Base-by-base conservation (phyloP, 2,329 filamentous ascomycete genomes). In the Ampelomyces quisqualis region DNA sequence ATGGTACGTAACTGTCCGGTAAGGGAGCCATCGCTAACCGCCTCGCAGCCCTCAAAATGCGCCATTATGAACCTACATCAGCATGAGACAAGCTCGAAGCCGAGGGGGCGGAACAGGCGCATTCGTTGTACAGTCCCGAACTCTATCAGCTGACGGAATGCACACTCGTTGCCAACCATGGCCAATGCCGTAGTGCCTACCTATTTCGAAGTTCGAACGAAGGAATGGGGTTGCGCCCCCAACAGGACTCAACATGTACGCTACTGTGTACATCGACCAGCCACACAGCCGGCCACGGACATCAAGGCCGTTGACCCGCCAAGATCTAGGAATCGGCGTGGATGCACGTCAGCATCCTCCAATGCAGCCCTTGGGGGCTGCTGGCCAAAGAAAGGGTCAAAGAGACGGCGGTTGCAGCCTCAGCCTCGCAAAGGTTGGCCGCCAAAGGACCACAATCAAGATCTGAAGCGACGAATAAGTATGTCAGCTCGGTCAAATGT, bases 11-110 rank as follows among this genome's bases (percentile, higher is more conserved):
- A 39, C 30, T 6, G 22, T 36, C 40, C 51, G 50, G 51, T 49
- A 49, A 55, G 49, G 41, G 42, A 44, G 43, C 31, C 43, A 38
- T 24, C 24, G 34, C 37, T 24, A 45, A 37, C 43, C 43, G 48
- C 51, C 34, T 47, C 41, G 28, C 31, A 27, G 33, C 31, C 40
- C 38, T 18, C 30, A 24, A 28, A 28, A 28, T 30, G 38, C 27
- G 26, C 23, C 30, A 35, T 34, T 36, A 41, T 42, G 39, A 45
- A 41, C 35, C 38, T 18, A 41, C 28, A 32, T 32, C 36, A 41
- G 43, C 22, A 24, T 45, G 51, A 51, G 52, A 51, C 51, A 47
- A 37, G 22, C 28, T 38, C 13, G n/a, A 22, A 9, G 20, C 31
- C 20, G 27, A 18, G 26, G 28, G 18, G 15, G 40, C 36, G 31